Conservation (phyloP, 164 flowering plant species). For the Stephania cephalantha region DNA sequence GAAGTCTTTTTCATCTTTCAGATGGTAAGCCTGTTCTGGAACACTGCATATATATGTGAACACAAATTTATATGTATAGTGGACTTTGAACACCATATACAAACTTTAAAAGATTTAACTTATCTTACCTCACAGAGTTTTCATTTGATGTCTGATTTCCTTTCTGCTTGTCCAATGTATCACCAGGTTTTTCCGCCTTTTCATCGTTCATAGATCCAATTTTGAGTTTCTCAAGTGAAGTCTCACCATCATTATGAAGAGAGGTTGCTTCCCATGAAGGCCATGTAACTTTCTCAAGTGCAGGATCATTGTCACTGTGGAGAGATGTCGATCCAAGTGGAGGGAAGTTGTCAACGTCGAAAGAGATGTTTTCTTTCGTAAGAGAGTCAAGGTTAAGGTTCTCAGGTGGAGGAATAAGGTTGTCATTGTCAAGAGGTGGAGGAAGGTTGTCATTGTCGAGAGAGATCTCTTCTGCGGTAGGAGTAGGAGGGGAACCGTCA, state of each 20-base stretch:
- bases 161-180: constrained; percentile 2
- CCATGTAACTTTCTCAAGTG: too few species aligned
- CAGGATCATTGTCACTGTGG: too few species aligned
- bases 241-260: too few species aligned
- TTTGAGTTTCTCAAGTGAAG: constrained; percentile 21
- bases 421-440: too few species aligned
- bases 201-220: constrained; percentile 18
- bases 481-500: background rate
- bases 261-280: too few species aligned
- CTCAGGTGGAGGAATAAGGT: too few species aligned
- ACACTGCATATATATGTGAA: constrained; percentile 35
- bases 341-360: too few species aligned
- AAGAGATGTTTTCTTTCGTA: too few species aligned
- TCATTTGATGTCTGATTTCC: constrained; percentile 14
- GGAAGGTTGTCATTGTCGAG: too few species aligned
- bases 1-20: constrained; percentile 61
- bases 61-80: background rate
- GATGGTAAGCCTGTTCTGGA: constrained; percentile 30
- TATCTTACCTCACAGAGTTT: constrained; percentile 38
- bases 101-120: background rate
- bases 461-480: constrained; percentile 4
- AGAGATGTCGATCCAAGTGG: too few species aligned
- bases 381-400: too few species aligned
- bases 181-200: too few species aligned
- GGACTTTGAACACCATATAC: background rate